Percentiles rank a stretch among this genome's conserved stretches.
Conservation (phyloP, 192 early-diverging fungal genomes). For the Entomortierella chlamydospora region DNA sequence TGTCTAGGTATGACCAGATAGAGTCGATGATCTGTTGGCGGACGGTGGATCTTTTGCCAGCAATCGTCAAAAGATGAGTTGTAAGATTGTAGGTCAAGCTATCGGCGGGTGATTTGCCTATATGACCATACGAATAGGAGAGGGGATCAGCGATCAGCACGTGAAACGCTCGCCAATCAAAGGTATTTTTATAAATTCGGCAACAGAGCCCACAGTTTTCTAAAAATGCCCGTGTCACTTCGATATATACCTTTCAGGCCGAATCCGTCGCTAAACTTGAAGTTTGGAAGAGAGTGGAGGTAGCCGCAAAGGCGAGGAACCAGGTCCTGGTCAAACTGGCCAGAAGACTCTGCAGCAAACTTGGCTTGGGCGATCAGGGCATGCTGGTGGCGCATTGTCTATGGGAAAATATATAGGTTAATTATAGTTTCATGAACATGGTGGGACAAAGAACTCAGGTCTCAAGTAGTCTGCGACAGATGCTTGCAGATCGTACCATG, state of each 20-base stretch:
- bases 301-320: constrained; percentile 52
- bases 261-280: constrained; percentile 49
- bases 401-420: neutral
- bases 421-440: neutral
- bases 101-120: constrained; percentile 33
- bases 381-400: constrained; percentile 55
- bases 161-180: neutral
- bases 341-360: constrained; percentile 52
- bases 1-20: constrained; percentile 63
- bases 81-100: constrained; percentile 59
- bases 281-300: constrained; percentile 44
- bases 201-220: neutral
- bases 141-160: constrained; percentile 1
- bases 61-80: constrained; percentile 58
- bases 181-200: neutral
- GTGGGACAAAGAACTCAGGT: neutral
- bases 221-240: neutral
- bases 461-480: neutral
- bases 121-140: neutral
- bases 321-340: constrained; percentile 48
- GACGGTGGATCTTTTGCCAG: constrained; percentile 44
- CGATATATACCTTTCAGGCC: constrained; percentile 36
- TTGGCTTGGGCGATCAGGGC: constrained; percentile 49
- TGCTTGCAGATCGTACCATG: constrained; percentile 23
- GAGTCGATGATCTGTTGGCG: constrained; percentile 54